Evolutionary conservation across 371 early-diverging fungal genomes (phyloP).

Genomic region (Rhizopus microsporus): DNA sequence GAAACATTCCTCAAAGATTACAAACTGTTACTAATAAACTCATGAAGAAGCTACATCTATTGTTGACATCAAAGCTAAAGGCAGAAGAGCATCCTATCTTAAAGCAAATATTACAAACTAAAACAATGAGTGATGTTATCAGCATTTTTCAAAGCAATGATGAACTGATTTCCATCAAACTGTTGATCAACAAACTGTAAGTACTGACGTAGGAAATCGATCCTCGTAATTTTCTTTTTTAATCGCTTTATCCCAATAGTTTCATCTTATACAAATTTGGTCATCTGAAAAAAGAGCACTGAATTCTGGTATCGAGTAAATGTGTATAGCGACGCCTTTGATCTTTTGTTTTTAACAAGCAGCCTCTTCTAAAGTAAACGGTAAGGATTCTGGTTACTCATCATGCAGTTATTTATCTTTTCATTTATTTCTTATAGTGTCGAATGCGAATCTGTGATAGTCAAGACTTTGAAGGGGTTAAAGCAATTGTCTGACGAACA

Average conservation of each 20-base stretch:
- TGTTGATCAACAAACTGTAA: slow-evolving; percentile 5
- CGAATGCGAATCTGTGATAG: slow-evolving; percentile 13
- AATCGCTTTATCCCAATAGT: slow-evolving; percentile 15
- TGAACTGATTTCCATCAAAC: slow-evolving; percentile 18
- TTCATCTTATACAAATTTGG: slow-evolving; percentile 9
- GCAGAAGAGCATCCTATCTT: slow-evolving; percentile 15
- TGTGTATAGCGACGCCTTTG: slow-evolving; percentile 9
- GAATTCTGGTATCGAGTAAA: slow-evolving; percentile 15
- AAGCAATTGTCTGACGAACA: slow-evolving; percentile 13
- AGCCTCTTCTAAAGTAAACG: slow-evolving; percentile 11
- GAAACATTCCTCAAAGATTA: too few species aligned
- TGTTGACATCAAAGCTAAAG: slow-evolving; percentile 1
- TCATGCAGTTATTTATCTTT: slow-evolving; percentile 13
- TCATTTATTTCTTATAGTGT: slow-evolving; percentile 17
- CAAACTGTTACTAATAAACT: slow-evolving; percentile 12
- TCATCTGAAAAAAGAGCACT: slow-evolving; percentile 10
- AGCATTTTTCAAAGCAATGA: slow-evolving; percentile 12
- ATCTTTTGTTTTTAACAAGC: slow-evolving; percentile 12
- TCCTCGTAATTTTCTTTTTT: slow-evolving; percentile 8
- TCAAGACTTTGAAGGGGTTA: slow-evolving; percentile 14
- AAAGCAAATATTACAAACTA: slow-evolving; percentile 11
- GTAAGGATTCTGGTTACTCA: slow-evolving; percentile 11
- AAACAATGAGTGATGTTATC: slow-evolving; percentile 14
- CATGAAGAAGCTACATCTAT: slow-evolving; percentile 13
- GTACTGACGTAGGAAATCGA: slow-evolving; percentile 9